Conservation (phyloP, 2,329 filamentous ascomycete genomes). For the Ophiostoma ulmi region DNA sequence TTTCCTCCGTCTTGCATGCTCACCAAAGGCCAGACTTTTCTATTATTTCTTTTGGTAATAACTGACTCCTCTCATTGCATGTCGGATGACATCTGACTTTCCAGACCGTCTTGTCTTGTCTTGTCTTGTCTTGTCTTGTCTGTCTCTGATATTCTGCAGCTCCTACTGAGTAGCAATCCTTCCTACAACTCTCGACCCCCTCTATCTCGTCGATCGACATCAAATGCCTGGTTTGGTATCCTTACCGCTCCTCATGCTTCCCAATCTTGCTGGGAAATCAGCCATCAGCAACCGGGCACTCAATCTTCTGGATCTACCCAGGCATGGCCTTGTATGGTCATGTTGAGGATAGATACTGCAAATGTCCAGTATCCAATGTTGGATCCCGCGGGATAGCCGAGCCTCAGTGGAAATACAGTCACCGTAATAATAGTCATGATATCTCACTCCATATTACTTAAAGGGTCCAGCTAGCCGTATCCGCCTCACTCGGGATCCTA, state of each 20-base stretch:
- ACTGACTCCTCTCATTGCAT: too few species aligned
- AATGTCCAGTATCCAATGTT: background rate
- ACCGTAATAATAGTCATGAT: too few species aligned
- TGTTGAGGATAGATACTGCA: background rate
- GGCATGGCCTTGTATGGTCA: background rate
- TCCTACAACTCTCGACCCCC: too few species aligned
- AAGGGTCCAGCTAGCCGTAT: background rate
- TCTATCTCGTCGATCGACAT: background rate
- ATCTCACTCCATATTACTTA: background rate
- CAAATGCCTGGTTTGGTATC: background rate
- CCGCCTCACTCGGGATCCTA: background rate
- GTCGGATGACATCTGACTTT: background rate
- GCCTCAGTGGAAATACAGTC: background rate
- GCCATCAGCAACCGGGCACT: background rate
- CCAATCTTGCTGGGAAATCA: background rate
- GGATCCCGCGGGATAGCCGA: conserved; percentile 7
- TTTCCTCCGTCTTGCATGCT: too few species aligned
- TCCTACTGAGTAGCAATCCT: too few species aligned
- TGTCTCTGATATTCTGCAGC: too few species aligned
- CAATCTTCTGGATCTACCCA: conserved; percentile 2
- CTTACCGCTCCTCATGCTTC: background rate
- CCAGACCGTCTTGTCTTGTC: background rate
- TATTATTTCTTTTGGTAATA: background rate
- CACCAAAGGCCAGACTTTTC: background rate
- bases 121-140: too few species aligned